Conservation (phyloP, 2,329 filamentous ascomycete species). For the Raffaelea arxii region DNA sequence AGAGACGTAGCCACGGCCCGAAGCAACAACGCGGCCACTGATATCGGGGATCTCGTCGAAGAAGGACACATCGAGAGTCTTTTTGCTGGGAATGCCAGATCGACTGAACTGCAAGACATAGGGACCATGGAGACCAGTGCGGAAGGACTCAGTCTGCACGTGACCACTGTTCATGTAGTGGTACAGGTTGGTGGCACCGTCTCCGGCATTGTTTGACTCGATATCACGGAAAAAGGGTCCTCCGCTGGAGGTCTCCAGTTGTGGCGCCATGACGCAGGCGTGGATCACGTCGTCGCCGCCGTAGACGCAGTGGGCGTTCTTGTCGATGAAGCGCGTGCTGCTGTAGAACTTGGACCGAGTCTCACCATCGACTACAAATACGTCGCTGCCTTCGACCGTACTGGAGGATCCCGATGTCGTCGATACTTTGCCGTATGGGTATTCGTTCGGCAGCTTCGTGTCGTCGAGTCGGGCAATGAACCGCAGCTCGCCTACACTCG, state of each 20-base stretch:
- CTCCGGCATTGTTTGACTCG: conserved; percentile 45
- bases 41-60: background rate
- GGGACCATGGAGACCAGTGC: background rate
- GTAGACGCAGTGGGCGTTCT: conserved; percentile 52
- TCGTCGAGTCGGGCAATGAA: conserved; percentile 53
- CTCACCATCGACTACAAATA: conserved; percentile 40
- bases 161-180: background rate
- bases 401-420: conserved; percentile 34
- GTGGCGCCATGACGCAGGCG: conserved; percentile 49
- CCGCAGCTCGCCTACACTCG: conserved; percentile 48
- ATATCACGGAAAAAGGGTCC: conserved; percentile 60
- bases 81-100: background rate
- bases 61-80: background rate
- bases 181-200: background rate
- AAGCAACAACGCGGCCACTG: background rate
- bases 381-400: background rate
- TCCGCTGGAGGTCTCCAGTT: conserved; percentile 44
- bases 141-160: background rate
- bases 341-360: conserved; percentile 64
- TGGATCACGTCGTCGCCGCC: conserved; percentile 37
- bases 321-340: conserved; percentile 60
- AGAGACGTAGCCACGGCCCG: background rate
- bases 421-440: conserved; percentile 44
- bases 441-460: conserved; percentile 37
- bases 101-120: background rate